A percentile compares a stretch with the other conserved stretches of the same genome.
Evolutionary conservation across 768 basidiomycete species (phyloP).

Genomic region (Lactifluus echinatus): DNA sequence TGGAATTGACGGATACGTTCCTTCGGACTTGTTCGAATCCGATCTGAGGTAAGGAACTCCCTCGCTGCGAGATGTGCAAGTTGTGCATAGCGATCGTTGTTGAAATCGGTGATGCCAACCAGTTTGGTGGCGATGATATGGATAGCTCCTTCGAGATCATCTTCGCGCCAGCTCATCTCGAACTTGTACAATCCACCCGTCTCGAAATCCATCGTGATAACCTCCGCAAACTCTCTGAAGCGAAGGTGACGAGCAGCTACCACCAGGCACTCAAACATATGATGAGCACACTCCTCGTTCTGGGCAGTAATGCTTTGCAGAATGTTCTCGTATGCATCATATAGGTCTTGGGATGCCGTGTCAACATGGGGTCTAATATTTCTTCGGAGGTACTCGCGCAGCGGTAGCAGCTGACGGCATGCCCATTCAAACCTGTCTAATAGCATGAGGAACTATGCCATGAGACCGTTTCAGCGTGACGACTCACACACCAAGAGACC

Average conservation of each 20-base stretch:
- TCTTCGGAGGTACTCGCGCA: neutral
- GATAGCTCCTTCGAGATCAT: neutral
- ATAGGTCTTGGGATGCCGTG: neutral
- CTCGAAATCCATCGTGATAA: neutral
- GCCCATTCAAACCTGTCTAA: neutral
- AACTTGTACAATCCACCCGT: neutral
- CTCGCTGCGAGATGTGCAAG: neutral
- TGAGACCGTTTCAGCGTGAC: neutral
- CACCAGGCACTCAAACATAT: neutral
- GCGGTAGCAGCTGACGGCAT: neutral
- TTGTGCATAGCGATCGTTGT: neutral
- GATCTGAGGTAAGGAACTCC: neutral
- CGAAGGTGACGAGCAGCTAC: neutral
- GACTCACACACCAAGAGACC: neutral
- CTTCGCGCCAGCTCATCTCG: neutral
- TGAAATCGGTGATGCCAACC: neutral
- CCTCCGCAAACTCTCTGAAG: neutral
- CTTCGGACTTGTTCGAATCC: neutral
- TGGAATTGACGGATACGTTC: neutral
- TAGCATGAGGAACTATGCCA: neutral
- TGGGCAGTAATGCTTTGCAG: neutral
- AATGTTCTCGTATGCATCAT: neutral
- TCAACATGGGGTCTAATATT: neutral
- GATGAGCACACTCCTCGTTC: neutral
- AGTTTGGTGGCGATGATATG: neutral